Evolutionary conservation across 306 rosid species (phyloP).

Genomic region (Morella rubra): DNA sequence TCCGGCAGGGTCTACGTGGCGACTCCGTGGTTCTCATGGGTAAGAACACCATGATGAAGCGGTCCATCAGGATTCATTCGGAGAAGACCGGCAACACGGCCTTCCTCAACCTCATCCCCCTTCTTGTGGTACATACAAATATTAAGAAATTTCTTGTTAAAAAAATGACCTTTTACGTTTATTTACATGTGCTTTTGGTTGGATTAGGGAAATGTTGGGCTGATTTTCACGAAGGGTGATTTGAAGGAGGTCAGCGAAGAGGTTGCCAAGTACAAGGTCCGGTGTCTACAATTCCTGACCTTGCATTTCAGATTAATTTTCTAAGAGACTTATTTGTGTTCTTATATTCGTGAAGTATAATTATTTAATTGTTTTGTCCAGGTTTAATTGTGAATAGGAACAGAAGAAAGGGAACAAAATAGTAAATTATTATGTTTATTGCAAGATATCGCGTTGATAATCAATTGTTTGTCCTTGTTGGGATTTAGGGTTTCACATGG

Average conservation of each 20-base stretch:
- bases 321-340: no score
- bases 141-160: not conserved
- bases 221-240: conserved; percentile 90
- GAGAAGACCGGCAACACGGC: conserved; percentile 67
- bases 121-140: conserved; percentile 48
- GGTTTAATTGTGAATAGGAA: no score
- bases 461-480: not conserved
- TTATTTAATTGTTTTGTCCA: not conserved
- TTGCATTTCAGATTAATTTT: no score
- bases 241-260: conserved; percentile 95
- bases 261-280: conserved; percentile 92
- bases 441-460: no score
- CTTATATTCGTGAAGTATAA: no score
- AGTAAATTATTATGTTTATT: no score
- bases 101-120: conserved; percentile 74
- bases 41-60: conserved; percentile 98
- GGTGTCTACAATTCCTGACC: not conserved
- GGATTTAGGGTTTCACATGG: not conserved
- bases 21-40: conserved; percentile 92
- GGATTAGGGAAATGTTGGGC: conserved; percentile 77
- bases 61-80: conserved; percentile 63
- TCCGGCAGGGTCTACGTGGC: conserved; percentile 77
- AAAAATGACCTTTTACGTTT: not conserved
- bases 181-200: not conserved
- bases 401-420: not conserved